These are phyloP conservation scores for Amanita brunnescens DNA, from an alignment of 768 basidiomycete species.

Conservation along the genomic window DNA sequence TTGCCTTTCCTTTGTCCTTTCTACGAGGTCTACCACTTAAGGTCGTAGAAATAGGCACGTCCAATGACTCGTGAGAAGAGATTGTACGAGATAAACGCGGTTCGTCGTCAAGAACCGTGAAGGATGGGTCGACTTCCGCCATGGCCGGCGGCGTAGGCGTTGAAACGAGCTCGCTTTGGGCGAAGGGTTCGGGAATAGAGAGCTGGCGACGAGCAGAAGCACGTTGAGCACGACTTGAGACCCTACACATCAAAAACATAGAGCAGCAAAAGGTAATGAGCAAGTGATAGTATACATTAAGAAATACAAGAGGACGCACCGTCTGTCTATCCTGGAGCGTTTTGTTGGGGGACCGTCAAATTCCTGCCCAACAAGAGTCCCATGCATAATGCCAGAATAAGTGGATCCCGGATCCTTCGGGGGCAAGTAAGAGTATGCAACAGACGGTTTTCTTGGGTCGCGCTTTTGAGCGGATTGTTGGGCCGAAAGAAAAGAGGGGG, in stretches of 20 bases:
- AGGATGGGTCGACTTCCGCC: constrained; percentile 42
- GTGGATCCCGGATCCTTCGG: constrained; percentile 82
- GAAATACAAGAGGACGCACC: constrained; percentile 37
- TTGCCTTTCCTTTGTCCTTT: constrained; percentile 50
- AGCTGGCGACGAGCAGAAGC: constrained; percentile 56
- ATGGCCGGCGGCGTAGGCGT: constrained; percentile 33
- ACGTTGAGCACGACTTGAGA: constrained; percentile 63
- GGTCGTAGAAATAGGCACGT: constrained; percentile 22
- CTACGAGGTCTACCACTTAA: constrained; percentile 25
- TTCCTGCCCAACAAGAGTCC: constrained; percentile 55
- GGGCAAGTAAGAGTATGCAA: constrained; percentile 72
- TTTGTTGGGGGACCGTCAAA: constrained; percentile 62
- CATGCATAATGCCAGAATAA: constrained; percentile 68
- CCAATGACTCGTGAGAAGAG: constrained; percentile 34
- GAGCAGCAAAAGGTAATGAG: constrained; percentile 10
- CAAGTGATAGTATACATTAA: constrained; percentile 13
- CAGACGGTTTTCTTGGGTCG: constrained; percentile 70
- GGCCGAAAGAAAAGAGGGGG: constrained; percentile 63
- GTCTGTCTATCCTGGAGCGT: constrained; percentile 64
- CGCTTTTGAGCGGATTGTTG: constrained; percentile 68
- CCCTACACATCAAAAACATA: constrained; percentile 32
- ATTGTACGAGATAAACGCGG: constrained; percentile 56
- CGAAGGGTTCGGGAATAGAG: constrained; percentile 30
- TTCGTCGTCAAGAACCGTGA: constrained; percentile 51
- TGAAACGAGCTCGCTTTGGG: constrained; percentile 24